Base-by-base conservation (phyloP, 805 yeast species). In the Blastobotrys muscicola region DNA sequence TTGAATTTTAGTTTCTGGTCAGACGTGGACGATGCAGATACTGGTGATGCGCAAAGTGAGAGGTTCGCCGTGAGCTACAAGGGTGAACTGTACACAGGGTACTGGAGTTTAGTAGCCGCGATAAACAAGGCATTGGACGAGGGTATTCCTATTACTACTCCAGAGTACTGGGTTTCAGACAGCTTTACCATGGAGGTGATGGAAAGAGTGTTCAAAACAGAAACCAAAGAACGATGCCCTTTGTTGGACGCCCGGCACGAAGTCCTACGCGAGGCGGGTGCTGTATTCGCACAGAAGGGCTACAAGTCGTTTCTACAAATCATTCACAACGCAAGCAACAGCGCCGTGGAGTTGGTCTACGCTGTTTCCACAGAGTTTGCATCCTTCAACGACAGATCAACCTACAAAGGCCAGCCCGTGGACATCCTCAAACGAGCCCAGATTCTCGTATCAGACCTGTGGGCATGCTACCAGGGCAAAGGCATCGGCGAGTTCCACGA, bases 1-100 rank as follows among this genome's bases (percentile, higher is more conserved):
- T 57, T 69, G 33, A 68, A 68, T 43, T 68, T 68, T 53, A 61
- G 69, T 32, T 69, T 68, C 50, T 68, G 72, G 72, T 61, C 69
- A 13, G 67, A 65, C 33, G 49, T 47, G 3, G 66, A 64, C 39
- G 41, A 37, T 8, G 39, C 41, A 7, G 66, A 64, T 43, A 47
- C 60, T 8, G 67, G 67, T 1, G 29, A 23, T 10, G 43, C 60
- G 1, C 51, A 50, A n/a, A 41, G 60, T 4, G 49, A 54, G 33
- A 46, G 69, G 13, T 69, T 46, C 46, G 47, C 67, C 4, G 66
- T 68, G 8, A 45, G 45, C 9, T 68, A 59, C 49, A 45, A 59
- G 2, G 65, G 59, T 13, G 33, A 47, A 13, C 33, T 20, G 23
- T 68, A 65, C 54, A 68, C 73, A 0, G 72, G 72, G 8, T 68